Percentiles rank a stretch among this genome's conserved stretches.
Evolutionary conservation across 768 basidiomycete genomes (phyloP).

Genomic region (Candolleomyces eurysporus): DNA sequence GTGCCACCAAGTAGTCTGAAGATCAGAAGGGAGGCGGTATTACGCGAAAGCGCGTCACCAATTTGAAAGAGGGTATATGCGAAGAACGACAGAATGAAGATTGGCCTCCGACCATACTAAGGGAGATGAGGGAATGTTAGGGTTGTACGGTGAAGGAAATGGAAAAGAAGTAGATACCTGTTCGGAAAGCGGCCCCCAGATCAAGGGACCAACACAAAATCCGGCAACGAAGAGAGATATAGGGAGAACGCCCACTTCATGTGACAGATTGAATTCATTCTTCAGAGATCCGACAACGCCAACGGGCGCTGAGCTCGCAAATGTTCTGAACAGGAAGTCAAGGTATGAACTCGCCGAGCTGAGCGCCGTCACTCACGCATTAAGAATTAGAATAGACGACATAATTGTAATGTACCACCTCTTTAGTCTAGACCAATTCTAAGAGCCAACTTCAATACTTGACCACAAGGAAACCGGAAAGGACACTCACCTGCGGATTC

Average conservation of each 20-base stretch:
- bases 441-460: neutral
- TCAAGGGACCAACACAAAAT: conserved; percentile 59
- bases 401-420: conserved; percentile 53
- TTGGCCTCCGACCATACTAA: conserved; percentile 54
- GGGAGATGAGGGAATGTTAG: neutral
- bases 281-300: conserved; percentile 43
- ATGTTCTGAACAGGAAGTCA: conserved; percentile 42
- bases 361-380: conserved; percentile 38
- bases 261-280: conserved; percentile 44
- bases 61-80: conserved; percentile 63
- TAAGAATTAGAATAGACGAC: conserved; percentile 49
- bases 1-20: conserved; percentile 68
- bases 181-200: conserved; percentile 57
- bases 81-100: conserved; percentile 56
- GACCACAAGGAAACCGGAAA: neutral
- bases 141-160: neutral
- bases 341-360: neutral
- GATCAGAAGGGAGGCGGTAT: conserved; percentile 61
- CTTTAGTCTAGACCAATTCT: conserved; percentile 49
- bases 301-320: conserved; percentile 58
- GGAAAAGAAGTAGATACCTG: conserved; percentile 4
- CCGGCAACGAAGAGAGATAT: conserved; percentile 64
- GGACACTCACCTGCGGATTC: conserved; percentile 42
- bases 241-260: conserved; percentile 50
- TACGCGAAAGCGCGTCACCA: conserved; percentile 57